Base-by-base conservation (phyloP, 2,329 filamentous ascomycete species). In the Curvularia sp. region DNA sequence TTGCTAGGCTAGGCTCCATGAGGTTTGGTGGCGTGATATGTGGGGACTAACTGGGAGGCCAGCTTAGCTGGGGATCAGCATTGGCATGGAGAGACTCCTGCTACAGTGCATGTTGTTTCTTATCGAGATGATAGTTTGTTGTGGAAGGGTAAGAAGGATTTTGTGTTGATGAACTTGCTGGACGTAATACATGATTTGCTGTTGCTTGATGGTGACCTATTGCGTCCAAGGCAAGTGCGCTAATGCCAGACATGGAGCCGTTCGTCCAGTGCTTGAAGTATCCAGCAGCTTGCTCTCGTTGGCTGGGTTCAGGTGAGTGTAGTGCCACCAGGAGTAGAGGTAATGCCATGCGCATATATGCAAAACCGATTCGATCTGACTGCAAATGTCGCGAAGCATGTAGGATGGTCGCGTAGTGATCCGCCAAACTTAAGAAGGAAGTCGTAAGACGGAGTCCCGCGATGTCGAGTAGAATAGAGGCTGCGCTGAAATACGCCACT, bases 321-420 rank as follows among this genome's bases (percentile, higher is more conserved):
- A 74, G 48, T 2, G 69, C 67, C 15, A 76, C 72, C 3, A 73
- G 55, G 28, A 72, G 67, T 1, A 75, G 49, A 18, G 72, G 71
- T 7, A 66, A 65, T 5, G 69, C 67, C 65, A 75, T 72, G 10
- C 73, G 67, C 67, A 73, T 75, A 35, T 70, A 73, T 31, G 71
- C 68, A 49, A 65, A 69, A 0, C 70, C 72, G 31, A 71, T 67
- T 15, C 47, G 61, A 15, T 63, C 39, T 4, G 61, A 58, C 4
- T 64, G 52, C n/a, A 73, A 47, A 49, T 65, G 69, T n/a, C 28
- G 43, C 10, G 68, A 65, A 12, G 62, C 67, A 12, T 69, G 55
- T 13, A 75, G 22, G 41, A 75, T 69, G 18, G 52, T 53, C n/a
- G 43, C 35, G 24, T 56, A 66, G 42, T 67, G 48, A 31, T 70